These are phyloP conservation scores for Ganoderma sinense DNA, from an alignment of 1,284 basidiomycete genomes.

Conservation along the genomic window DNA sequence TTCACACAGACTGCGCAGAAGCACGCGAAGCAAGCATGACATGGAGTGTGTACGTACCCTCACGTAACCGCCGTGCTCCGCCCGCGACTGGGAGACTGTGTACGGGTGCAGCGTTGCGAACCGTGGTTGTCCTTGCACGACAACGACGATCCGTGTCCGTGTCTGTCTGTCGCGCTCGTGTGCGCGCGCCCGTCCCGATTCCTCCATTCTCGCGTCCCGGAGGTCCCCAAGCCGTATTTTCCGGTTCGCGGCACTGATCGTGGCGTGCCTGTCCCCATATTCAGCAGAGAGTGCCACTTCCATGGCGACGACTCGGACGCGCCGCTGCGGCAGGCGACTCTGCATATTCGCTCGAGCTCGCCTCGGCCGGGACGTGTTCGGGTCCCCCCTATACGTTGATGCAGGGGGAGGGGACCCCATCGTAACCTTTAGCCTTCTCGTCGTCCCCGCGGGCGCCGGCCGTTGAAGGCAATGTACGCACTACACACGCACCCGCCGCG, in stretches of 20 bases:
- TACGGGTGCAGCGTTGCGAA: neutral
- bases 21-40: constrained; percentile 13
- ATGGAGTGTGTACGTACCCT: constrained; percentile 16
- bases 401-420: neutral
- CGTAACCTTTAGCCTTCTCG: neutral
- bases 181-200: neutral
- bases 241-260: neutral
- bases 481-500: constrained; percentile 1
- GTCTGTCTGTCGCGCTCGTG: neutral
- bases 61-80: constrained; percentile 11
- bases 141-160: constrained; percentile 4
- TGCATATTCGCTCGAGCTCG: neutral
- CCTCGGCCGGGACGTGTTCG: neutral
- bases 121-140: neutral
- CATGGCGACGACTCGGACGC: neutral
- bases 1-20: constrained; percentile 22
- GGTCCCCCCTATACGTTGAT: neutral
- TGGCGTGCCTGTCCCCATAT: constrained; percentile 1
- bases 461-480: constrained; percentile 4
- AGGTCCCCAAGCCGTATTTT: neutral
- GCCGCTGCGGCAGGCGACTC: neutral
- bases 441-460: neutral
- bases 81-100: neutral
- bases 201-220: neutral
- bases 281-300: neutral